These are phyloP conservation scores for Neovahlkampfia damariscottae DNA, from an alignment of 78 protist genomes.

Conservation along the genomic window DNA sequence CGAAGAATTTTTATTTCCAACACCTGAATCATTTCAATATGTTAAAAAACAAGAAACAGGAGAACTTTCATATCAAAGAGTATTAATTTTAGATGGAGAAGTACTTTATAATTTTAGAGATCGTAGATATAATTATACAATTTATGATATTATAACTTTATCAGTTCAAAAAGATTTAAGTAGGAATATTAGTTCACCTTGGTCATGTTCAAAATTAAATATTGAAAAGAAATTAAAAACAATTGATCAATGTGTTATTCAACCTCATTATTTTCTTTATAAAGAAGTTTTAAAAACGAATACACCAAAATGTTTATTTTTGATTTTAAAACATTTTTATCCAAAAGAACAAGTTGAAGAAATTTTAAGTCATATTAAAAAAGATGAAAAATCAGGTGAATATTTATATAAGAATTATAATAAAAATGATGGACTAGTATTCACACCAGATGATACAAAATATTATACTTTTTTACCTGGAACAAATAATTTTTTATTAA, in stretches of 20 bases:
- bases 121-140: background rate
- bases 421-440: slow-evolving; percentile 7
- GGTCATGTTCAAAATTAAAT: background rate
- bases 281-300: background rate
- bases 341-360: background rate
- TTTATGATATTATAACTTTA: background rate
- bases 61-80: no score
- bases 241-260: background rate
- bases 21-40: background rate
- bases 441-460: background rate
- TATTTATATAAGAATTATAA: background rate
- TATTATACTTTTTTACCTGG: slow-evolving; percentile 3
- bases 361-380: background rate
- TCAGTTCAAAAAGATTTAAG: no score
- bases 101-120: background rate
- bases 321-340: background rate
- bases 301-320: background rate
- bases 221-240: background rate
- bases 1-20: background rate
- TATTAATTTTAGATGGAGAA: background rate
- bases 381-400: background rate
- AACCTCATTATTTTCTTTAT: background rate
- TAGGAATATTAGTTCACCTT: background rate
- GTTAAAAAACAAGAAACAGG: no score
- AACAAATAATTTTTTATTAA: background rate